A percentile compares a stretch with the other conserved stretches of the same genome.
phyloP scores from a whole-genome alignment of 345 rosid species.

The Pistacia vera region DNA sequence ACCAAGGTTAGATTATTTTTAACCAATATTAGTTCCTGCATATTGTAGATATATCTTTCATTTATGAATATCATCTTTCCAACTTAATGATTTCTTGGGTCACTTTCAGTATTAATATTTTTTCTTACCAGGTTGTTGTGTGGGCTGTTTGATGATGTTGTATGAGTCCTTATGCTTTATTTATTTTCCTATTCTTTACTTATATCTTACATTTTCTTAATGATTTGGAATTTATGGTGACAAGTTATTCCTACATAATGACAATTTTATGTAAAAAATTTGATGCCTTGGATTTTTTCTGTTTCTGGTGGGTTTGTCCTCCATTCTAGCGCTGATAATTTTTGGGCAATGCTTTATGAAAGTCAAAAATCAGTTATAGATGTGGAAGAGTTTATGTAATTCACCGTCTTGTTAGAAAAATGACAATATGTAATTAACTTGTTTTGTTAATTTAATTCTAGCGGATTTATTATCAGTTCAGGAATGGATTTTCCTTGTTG shows the following conservation, averaged over 20 bases:
- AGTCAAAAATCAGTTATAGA: neutral
- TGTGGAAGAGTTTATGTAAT: neutral
- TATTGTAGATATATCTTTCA: neutral
- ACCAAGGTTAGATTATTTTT: conserved; percentile 54
- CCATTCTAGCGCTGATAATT: neutral
- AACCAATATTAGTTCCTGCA: neutral
- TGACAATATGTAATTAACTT: neutral
- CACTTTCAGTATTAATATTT: neutral
- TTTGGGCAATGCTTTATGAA: neutral
- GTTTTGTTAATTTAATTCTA: neutral
- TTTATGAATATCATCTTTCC: neutral
- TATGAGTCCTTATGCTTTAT: neutral
- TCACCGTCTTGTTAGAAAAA: neutral
- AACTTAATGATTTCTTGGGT: neutral
- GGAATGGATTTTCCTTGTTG: neutral
- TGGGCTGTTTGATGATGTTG: conserved; percentile 4
- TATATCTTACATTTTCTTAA: neutral
- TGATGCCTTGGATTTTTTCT: neutral
- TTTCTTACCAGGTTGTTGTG: neutral
- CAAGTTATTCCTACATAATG: neutral
- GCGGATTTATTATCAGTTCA: neutral
- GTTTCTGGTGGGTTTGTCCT: neutral
- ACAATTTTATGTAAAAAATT: neutral
- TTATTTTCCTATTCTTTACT: neutral
- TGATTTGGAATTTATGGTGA: neutral